Conservation (phyloP, 148 eudicot species). For the Limonium bicolor region DNA sequence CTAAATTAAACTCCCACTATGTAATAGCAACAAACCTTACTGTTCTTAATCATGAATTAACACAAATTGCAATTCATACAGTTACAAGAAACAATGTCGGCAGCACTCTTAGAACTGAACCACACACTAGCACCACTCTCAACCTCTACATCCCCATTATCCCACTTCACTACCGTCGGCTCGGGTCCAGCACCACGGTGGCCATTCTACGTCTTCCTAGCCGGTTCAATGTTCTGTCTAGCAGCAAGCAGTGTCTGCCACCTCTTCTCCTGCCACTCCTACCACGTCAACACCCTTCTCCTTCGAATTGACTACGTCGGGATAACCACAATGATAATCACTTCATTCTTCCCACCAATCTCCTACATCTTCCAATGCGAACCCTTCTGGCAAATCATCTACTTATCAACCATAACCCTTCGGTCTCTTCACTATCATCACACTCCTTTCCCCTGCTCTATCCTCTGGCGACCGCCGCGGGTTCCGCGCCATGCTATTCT, state of each 20-base stretch:
- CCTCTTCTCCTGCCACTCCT: slow-evolving; percentile 87
- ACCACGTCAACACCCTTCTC: slow-evolving; percentile 29
- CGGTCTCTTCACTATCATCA: slow-evolving; percentile 47
- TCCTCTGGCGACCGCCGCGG: slow-evolving; percentile 47
- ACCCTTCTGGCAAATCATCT: slow-evolving; percentile 61
- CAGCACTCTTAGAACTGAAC: slow-evolving; percentile 22
- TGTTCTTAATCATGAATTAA: neutral
- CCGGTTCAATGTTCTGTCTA: slow-evolving; percentile 90
- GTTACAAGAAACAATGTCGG: slow-evolving; percentile 36
- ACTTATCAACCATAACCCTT: slow-evolving; percentile 50
- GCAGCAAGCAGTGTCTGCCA: slow-evolving; percentile 82
- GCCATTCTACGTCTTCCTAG: slow-evolving; percentile 82
- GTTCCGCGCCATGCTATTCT: slow-evolving; percentile 54
- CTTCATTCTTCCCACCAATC: slow-evolving; percentile 94
- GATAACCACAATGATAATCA: slow-evolving; percentile 77
- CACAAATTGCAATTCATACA: neutral
- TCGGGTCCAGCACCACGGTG: slow-evolving; percentile 41
- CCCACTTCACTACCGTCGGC: too few relatives aligned
- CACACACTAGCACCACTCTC: slow-evolving; percentile 7
- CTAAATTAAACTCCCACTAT: neutral
- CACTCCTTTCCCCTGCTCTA: slow-evolving; percentile 52
- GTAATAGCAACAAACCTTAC: neutral
- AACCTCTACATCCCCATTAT: neutral
- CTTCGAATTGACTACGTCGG: slow-evolving; percentile 74
- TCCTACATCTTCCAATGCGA: slow-evolving; percentile 88